Percentiles rank a stretch among this genome's conserved stretches.
These are phyloP conservation scores for Cystobasidiopsis lactophilus DNA, from an alignment of 768 basidiomycete genomes.

Conservation along the genomic window DNA sequence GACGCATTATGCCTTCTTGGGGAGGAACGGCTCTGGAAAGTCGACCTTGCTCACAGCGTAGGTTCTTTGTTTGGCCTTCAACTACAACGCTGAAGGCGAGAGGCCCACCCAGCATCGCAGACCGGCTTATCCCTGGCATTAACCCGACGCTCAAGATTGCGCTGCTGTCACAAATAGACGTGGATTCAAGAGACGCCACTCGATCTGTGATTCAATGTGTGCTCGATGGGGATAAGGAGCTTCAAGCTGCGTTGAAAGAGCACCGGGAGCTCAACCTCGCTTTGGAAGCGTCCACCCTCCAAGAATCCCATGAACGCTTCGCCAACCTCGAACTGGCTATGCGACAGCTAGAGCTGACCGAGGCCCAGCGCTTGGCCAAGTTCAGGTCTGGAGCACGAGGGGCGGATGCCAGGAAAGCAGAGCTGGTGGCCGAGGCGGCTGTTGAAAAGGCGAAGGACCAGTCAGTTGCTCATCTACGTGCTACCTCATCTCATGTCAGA, in stretches of 20 bases:
- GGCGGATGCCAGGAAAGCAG: slow-evolving; percentile 31
- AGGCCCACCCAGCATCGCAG: slow-evolving; percentile 29
- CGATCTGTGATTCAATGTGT: not conserved
- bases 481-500: no score
- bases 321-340: not conserved
- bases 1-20: slow-evolving; percentile 30
- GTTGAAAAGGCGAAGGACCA: slow-evolving; percentile 24
- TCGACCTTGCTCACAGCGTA: slow-evolving; percentile 20
- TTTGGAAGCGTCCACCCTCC: not conserved
- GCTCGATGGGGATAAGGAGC: not conserved
- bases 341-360: slow-evolving; percentile 8
- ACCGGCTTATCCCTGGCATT: slow-evolving; percentile 34
- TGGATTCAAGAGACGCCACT: slow-evolving; percentile 13
- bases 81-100: slow-evolving; percentile 19
- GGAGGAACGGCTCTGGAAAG: slow-evolving; percentile 36
- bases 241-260: not conserved
- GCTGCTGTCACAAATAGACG: slow-evolving; percentile 30
- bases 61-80: not conserved
- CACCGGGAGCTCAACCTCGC: not conserved
- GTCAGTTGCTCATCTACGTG: slow-evolving; percentile 13
- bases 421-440: slow-evolving; percentile 31
- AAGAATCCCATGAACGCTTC: not conserved
- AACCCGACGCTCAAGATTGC: slow-evolving; percentile 29
- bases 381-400: slow-evolving; percentile 21
- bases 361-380: slow-evolving; percentile 13